These are phyloP conservation scores for Raffaelea arxii DNA, from an alignment of 2,329 filamentous ascomycete genomes.

Conservation along the genomic window DNA sequence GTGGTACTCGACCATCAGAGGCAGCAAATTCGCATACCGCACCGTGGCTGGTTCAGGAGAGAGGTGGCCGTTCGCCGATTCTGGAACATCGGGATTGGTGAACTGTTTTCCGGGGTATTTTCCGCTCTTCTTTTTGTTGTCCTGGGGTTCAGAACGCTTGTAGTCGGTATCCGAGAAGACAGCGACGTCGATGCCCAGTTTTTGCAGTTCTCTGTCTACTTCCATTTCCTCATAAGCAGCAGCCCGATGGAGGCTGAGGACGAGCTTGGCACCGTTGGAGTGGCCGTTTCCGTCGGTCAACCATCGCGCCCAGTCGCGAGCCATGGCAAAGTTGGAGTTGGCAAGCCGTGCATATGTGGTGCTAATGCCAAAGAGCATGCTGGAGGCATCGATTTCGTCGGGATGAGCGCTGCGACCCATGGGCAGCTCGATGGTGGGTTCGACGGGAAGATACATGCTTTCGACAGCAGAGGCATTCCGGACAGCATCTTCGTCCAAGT, in stretches of 20 bases:
- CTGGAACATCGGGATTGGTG: no score
- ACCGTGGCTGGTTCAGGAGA: slow-evolving; percentile 7
- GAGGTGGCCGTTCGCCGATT: not conserved
- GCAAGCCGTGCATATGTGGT: slow-evolving; percentile 31
- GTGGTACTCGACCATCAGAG: not conserved
- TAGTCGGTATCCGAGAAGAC: slow-evolving; percentile 13
- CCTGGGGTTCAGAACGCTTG: slow-evolving; percentile 12
- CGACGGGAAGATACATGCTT: not conserved
- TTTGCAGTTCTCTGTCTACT: slow-evolving; percentile 21
- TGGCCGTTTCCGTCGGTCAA: slow-evolving; percentile 29
- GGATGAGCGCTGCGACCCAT: slow-evolving; percentile 20
- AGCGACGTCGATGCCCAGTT: slow-evolving; percentile 26
- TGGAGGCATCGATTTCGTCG: slow-evolving; percentile 27
- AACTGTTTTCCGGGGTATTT: no score
- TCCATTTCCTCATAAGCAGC: slow-evolving; percentile 21
- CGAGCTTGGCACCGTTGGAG: slow-evolving; percentile 32
- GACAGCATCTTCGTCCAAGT: not conserved
- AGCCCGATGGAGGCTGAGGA: slow-evolving; percentile 31
- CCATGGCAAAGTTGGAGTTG: slow-evolving; percentile 26
- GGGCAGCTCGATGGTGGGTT: slow-evolving; percentile 22
- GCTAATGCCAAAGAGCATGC: slow-evolving; percentile 31
- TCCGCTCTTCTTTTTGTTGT: not conserved
- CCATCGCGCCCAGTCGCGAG: slow-evolving; percentile 35
- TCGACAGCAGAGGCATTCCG: slow-evolving; percentile 5
- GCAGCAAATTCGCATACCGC: slow-evolving; percentile 11